Evolutionary conservation across 2,329 filamentous ascomycete genomes (phyloP).

Genomic region (Fusarium sp.): DNA sequence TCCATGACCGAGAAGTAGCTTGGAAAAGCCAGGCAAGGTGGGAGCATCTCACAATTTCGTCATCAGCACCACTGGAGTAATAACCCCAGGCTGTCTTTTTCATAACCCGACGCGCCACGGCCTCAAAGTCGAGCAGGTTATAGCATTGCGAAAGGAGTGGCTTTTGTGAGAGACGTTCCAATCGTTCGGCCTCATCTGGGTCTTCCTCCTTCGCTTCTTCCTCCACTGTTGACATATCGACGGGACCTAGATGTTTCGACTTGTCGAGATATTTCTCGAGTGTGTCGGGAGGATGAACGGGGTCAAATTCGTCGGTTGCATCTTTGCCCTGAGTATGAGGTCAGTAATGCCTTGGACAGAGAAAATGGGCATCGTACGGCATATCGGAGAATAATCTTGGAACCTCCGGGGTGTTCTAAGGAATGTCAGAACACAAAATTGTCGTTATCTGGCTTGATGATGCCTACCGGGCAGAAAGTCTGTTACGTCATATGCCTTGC

Average conservation of each 20-base stretch:
- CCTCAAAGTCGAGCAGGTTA: constrained; percentile 17
- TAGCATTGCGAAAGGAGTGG: constrained; percentile 17
- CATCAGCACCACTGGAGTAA: constrained; percentile 26
- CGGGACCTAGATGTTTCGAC: background rate
- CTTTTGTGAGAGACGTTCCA: background rate
- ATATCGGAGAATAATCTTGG: constrained; percentile 28
- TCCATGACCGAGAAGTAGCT: no score
- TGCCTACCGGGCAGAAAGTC: constrained; percentile 15
- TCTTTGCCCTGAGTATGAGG: constrained; percentile 6
- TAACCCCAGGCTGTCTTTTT: constrained; percentile 23
- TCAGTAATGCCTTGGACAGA: rapidly evolving
- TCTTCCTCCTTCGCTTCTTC: background rate
- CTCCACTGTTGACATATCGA: background rate
- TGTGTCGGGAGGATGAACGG: background rate
- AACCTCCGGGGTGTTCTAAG: constrained; percentile 18
- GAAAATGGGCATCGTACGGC: background rate
- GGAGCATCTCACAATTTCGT: constrained; percentile 17
- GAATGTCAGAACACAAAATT: background rate
- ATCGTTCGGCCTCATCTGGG: background rate
- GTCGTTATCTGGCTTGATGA: no score
- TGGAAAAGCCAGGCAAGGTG: background rate
- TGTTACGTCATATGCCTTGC: constrained; percentile 28
- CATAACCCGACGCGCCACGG: constrained; percentile 4
- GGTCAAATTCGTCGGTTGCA: constrained; percentile 1
- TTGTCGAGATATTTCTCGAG: background rate